Evolutionary conservation across 768 basidiomycete species (phyloP).

Genomic region (Mycena indigotica): DNA sequence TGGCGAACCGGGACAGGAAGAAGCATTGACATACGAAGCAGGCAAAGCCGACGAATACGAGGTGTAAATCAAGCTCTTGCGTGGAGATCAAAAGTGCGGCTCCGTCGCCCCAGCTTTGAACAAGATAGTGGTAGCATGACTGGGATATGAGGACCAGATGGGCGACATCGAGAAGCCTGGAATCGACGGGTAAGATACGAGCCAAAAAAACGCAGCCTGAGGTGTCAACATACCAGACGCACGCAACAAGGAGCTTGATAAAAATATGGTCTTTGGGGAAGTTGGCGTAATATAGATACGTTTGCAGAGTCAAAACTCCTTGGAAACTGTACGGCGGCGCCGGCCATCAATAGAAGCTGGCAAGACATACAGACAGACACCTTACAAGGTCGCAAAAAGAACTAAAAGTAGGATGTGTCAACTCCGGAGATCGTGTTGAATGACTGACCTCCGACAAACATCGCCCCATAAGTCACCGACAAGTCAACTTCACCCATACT

Average conservation of each 20-base stretch:
- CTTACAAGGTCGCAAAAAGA: not conserved
- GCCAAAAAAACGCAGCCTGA: too few species aligned
- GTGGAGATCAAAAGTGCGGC: conserved; percentile 9
- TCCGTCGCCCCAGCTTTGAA: conserved; percentile 20
- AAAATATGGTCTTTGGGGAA: not conserved
- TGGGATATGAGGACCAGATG: conserved; percentile 24
- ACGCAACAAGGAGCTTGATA: conserved; percentile 3
- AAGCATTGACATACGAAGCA: conserved; percentile 20
- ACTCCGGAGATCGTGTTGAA: not conserved
- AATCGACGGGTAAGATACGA: not conserved
- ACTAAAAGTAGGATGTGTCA: not conserved
- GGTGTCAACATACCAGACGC: not conserved
- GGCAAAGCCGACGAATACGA: conserved; percentile 18
- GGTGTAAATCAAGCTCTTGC: conserved; percentile 12
- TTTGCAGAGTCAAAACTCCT: not conserved
- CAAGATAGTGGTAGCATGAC: conserved; percentile 24
- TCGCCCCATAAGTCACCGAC: not conserved
- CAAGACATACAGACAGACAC: not conserved
- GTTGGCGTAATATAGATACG: not conserved
- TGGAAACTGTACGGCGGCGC: not conserved
- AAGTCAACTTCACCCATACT: not conserved
- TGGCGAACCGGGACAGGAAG: conserved; percentile 19
- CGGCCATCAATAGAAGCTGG: not conserved
- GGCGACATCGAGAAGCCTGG: conserved; percentile 22
- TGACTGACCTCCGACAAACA: not conserved